These are phyloP conservation scores for Tricholoma sp. DNA, from an alignment of 768 basidiomycete genomes.

Conservation along the genomic window DNA sequence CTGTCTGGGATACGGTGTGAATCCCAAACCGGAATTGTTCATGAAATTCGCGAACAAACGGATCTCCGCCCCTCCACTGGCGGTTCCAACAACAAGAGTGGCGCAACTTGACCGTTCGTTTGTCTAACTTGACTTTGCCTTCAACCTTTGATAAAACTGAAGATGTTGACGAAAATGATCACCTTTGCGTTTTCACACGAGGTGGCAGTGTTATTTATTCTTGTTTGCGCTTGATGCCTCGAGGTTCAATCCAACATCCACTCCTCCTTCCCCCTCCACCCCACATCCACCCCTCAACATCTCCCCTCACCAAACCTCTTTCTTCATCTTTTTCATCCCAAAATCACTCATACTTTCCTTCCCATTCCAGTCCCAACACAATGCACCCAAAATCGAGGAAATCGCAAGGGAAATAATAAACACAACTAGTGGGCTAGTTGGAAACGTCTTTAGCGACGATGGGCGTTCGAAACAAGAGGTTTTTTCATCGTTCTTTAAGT, in stretches of 20 bases:
- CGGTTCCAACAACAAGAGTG: too few relatives aligned
- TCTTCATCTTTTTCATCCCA: too few relatives aligned
- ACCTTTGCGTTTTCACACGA: too few relatives aligned
- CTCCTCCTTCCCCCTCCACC: neutral
- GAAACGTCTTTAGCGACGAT: neutral
- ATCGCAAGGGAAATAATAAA: neutral
- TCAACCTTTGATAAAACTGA: too few relatives aligned
- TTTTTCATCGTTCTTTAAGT: neutral
- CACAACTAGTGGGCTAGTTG: neutral
- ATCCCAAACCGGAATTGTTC: constrained; percentile 2
- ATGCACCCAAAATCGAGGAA: neutral
- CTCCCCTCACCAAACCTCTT: neutral
- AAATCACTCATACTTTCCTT: neutral
- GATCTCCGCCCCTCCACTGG: neutral
- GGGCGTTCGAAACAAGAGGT: constrained; percentile 3
- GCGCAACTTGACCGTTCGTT: too few relatives aligned
- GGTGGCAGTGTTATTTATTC: neutral
- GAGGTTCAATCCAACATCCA: neutral
- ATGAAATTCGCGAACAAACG: neutral
- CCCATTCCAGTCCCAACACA: neutral
- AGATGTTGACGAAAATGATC: neutral
- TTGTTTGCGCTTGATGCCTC: constrained; percentile 1
- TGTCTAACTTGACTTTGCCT: too few relatives aligned
- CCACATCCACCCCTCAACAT: neutral
- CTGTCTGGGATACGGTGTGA: neutral